Evolutionary conservation across 2,329 filamentous ascomycete species (phyloP), one percentile per base, ranked within the genome.

Genomic region (Eutypa lata): DNA sequence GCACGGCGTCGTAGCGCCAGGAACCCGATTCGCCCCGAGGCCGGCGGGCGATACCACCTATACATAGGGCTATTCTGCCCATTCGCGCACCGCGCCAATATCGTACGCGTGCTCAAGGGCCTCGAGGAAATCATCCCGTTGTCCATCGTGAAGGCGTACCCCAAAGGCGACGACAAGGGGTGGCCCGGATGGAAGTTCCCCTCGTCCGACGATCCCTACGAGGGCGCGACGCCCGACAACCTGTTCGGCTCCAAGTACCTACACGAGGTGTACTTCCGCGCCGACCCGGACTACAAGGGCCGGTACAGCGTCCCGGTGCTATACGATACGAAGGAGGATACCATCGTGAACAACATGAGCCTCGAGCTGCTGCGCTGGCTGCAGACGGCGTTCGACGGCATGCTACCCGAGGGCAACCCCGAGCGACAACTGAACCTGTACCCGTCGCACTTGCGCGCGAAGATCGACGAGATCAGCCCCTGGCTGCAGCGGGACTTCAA

Each of bases 101-200:
- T 87, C 11, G 72, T 82, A 8, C 74, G 82, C 5, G 74, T 83
- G 47, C 71, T 87, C 47, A 83, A 84, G 61, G 79, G 80, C 33
- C 74, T 87, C 2, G 71, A 78, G 33, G 67, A 76, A 5, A 70
- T 80, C 35, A 78, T 87, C 43, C 73, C 77, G 6, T 61, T 84
- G 19, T 83, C 80, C 1, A 72, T 87, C 3, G 83, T 88, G 1
- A 81, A 80, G 58, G 79, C 85, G 0, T 88, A 88, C 56, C 86
- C 86, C 0, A 89, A 88, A 63, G 84, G 83, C 48, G 77, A 85
- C 58, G 75, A 79, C 18, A 76, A 79, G 7, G 84, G 84, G 33
- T 87, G 82, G 80, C 81, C 81, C 0, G 84, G 82, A 14, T 86
- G 82, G 82, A 73, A 75, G 28, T 88, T 88, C 59, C 78, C 82